Evolutionary conservation across 2,329 filamentous ascomycete genomes (phyloP).

Genomic region (Arthrobotrys entomopaga): DNA sequence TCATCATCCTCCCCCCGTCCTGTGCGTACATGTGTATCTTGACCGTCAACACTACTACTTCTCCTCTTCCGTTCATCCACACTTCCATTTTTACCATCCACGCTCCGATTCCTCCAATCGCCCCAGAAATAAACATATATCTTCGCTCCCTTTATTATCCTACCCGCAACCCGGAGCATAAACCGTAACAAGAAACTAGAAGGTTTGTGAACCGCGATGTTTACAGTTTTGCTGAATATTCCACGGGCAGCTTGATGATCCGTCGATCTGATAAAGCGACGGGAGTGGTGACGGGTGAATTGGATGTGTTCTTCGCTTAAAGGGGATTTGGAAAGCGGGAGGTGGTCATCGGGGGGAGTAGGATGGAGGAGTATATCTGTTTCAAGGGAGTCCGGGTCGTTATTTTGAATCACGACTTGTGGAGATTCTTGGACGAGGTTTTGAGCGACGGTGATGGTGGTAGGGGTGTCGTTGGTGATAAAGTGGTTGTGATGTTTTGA

Average conservation of each 20-base stretch:
- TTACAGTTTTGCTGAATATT: constrained; percentile 33
- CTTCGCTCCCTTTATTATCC: constrained; percentile 40
- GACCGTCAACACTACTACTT: constrained; percentile 5
- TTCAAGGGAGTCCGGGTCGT: constrained; percentile 28
- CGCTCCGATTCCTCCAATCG: constrained; percentile 50
- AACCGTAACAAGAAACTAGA: constrained; percentile 31
- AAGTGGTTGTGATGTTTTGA: background rate
- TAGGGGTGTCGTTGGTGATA: background rate
- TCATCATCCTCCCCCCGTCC: constrained; percentile 24
- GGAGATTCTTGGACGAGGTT: constrained; percentile 1
- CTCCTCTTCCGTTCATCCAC: constrained; percentile 17
- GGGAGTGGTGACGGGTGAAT: constrained; percentile 18
- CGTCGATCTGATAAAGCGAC: constrained; percentile 40
- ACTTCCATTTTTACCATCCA: constrained; percentile 31
- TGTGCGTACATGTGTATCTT: background rate
- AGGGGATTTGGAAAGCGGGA: no score
- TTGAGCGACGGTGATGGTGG: background rate
- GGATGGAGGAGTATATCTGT: constrained; percentile 26
- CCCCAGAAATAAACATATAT: constrained; percentile 44
- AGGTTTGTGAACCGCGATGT: constrained; percentile 38
- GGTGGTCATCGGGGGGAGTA: no score
- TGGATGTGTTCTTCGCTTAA: constrained; percentile 1
- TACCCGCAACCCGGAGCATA: constrained; percentile 41
- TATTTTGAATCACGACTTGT: constrained; percentile 23
- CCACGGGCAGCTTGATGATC: constrained; percentile 41